phyloP scores from a whole-genome alignment of 176 grass and related monocot species.

The Oryza rufipogon region DNA sequence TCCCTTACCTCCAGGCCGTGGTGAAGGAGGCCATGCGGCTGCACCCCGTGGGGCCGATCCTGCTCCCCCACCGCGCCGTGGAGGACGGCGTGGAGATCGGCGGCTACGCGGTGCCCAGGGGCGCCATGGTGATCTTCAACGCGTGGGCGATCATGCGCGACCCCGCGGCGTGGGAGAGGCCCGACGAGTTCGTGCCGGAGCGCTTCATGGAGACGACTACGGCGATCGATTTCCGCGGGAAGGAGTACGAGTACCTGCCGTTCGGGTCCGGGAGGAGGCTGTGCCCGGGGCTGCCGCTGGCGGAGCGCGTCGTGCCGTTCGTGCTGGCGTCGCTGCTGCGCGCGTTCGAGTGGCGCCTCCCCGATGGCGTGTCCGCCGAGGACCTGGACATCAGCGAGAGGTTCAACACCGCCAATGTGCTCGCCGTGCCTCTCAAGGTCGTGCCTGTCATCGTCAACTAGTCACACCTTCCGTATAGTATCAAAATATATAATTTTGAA shows the following conservation, averaged over 20 bases:
- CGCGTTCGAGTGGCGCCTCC: slow-evolving; percentile 43
- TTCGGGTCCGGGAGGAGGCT: slow-evolving; percentile 37
- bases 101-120: slow-evolving; percentile 41
- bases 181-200: slow-evolving; percentile 44
- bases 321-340: slow-evolving; percentile 29
- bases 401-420: slow-evolving; percentile 7
- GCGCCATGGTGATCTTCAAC: slow-evolving; percentile 34
- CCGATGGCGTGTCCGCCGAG: slow-evolving; percentile 26
- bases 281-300: slow-evolving; percentile 51
- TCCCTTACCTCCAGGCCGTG: slow-evolving; percentile 40
- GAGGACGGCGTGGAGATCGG: slow-evolving; percentile 36
- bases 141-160: slow-evolving; percentile 49
- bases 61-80: slow-evolving; percentile 14
- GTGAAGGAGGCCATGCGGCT: slow-evolving; percentile 41
- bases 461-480: too few species aligned
- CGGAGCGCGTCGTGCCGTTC: slow-evolving; percentile 30
- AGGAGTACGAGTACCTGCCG: slow-evolving; percentile 36
- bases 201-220: slow-evolving; percentile 6
- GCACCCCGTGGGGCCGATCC: slow-evolving; percentile 21
- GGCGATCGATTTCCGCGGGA: slow-evolving; percentile 3
- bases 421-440: slow-evolving; percentile 15
- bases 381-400: slow-evolving; percentile 23
- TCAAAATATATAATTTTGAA: too few species aligned
- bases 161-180: slow-evolving; percentile 23
- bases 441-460: not conserved